A percentile compares a stretch with the other conserved stretches of the same genome.
These are phyloP conservation scores for Waltergamsia citrina DNA, from an alignment of 2,329 filamentous ascomycete species.

Conservation along the genomic window DNA sequence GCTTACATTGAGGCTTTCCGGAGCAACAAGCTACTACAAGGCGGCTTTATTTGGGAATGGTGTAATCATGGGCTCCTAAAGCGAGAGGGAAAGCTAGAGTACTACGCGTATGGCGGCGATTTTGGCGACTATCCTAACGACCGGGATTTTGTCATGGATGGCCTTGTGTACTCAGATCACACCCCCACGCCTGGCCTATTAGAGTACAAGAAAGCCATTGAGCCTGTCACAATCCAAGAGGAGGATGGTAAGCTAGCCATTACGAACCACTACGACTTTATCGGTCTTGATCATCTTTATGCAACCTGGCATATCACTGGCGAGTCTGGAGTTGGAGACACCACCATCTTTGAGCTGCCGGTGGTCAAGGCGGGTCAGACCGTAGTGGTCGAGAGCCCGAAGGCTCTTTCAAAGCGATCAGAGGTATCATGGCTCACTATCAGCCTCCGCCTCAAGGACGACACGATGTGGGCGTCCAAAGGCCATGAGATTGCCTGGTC, in stretches of 20 bases:
- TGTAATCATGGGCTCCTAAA: conserved; percentile 40
- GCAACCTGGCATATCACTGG: background rate
- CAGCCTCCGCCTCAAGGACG: conserved; percentile 30
- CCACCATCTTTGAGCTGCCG: background rate
- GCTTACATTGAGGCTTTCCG: conserved; percentile 61
- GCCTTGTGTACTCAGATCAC: conserved; percentile 31
- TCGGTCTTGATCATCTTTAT: conserved; percentile 28
- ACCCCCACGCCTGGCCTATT: conserved; percentile 37
- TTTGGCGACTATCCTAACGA: conserved; percentile 53
- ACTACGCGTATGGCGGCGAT: conserved; percentile 51
- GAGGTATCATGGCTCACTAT: conserved; percentile 13
- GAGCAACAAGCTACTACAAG: conserved; percentile 38
- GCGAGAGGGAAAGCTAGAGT: conserved; percentile 29
- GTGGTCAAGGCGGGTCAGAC: background rate
- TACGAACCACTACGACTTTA: conserved; percentile 39
- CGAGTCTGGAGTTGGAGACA: background rate
- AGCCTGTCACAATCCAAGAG: conserved; percentile 30
- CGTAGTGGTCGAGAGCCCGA: background rate
- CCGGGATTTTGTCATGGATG: conserved; percentile 49
- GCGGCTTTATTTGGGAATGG: conserved; percentile 60
- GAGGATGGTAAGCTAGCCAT: conserved; percentile 24
- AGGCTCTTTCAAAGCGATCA: background rate
- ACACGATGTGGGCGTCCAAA: conserved; percentile 40
- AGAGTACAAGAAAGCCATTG: conserved; percentile 46
- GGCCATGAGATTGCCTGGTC: conserved; percentile 38